Base-by-base conservation (phyloP, 257 asterid species). In the Petrea volubilis region DNA sequence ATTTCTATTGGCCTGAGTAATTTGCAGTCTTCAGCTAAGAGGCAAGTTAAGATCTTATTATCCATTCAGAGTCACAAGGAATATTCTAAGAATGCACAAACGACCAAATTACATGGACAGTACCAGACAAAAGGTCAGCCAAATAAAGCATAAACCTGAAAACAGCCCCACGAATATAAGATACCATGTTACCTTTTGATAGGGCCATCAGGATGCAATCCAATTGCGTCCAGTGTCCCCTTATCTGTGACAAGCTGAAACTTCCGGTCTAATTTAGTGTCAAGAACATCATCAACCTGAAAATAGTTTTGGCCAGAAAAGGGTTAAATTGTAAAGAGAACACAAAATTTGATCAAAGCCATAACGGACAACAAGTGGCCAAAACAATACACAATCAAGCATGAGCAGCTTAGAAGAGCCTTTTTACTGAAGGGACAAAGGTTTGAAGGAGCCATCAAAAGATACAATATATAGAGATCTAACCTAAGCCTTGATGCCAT, bases 141-240 rank as follows among this genome's bases (percentile, higher is more conserved):
- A 27, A 40, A 36, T 46, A 31, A 64, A 58, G 61, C 25, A 31
- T 12, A 46, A 46, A 51, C 20, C 12, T 15, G 52, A 69, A n/a
- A 47, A 68, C 24, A 25, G 17, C 44, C 69, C 58, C 59, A 55
- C 9, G 50, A 25, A 56, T 3, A 17, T 29, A 65, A 71, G 40
- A 66, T 59, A 29, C 31, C 31, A 29, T 6, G 53, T 74, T 62
- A 94, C 99, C 98, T 92, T 86, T 88, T 92, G 71, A 90, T 74
- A 76, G 91, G 88, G 71, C 98, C 98, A 76, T 95, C 99, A 63
- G 98, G 96, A 84, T 92, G 99, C 85, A 95, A 80, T 67, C 99
- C 99, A 69, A 95, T 88, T 47, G 99, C 99, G 82, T 95, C 99
- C 65, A 95, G 84, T 13, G 99, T 95, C 40, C 99, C 99, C 77